Conservation (phyloP, 441 rosid genomes). For the Syzygium syzygioides region DNA sequence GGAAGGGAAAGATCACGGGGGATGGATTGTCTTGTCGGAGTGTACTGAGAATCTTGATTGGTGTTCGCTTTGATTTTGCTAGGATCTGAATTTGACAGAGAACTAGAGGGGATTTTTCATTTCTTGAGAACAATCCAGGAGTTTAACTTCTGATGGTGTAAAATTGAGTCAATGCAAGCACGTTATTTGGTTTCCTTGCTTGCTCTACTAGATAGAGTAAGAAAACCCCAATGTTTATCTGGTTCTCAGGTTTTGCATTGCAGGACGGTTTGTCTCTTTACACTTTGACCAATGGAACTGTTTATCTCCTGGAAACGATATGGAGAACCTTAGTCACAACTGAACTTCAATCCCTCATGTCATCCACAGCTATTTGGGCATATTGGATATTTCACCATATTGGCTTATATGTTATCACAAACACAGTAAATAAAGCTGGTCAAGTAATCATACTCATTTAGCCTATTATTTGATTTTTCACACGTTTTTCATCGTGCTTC, state of each 20-base stretch:
- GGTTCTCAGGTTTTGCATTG: not conserved
- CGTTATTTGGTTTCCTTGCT: not conserved
- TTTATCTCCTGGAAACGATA: not conserved
- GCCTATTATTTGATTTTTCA: not conserved
- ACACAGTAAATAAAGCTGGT: not conserved
- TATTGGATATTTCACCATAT: not conserved
- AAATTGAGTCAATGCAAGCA: not conserved
- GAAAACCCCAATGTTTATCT: not conserved
- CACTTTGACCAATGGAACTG: not conserved
- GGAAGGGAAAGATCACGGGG: not conserved
- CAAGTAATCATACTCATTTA: not conserved
- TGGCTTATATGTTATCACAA: not conserved
- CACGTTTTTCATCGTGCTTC: not conserved
- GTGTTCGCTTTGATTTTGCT: not conserved
- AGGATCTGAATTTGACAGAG: not conserved
- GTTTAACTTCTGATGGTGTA: not conserved
- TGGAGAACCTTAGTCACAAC: not conserved
- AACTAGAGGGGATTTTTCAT: not conserved
- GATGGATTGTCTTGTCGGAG: not conserved
- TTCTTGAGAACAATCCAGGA: not conserved
- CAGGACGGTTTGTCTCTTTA: not conserved
- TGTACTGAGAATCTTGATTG: not conserved
- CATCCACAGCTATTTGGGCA: not conserved
- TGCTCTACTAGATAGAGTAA: not conserved
- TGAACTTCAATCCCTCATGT: not conserved